Percentiles rank a stretch among this genome's conserved stretches.
Conservation (phyloP, 2,329 filamentous ascomycete genomes). For the Fusarium euwallaceae region DNA sequence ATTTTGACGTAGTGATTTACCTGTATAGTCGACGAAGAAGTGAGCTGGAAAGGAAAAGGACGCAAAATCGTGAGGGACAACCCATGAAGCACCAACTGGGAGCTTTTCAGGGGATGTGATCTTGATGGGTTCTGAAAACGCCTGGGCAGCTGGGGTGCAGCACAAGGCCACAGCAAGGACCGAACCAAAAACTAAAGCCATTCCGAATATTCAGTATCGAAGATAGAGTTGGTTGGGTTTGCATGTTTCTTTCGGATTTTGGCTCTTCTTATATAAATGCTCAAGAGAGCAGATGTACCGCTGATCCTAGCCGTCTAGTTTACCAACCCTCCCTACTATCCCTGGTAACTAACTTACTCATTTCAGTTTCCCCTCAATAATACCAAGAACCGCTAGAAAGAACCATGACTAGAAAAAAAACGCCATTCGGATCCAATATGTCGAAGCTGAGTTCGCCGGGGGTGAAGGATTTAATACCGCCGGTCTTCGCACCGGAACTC, state of each 20-base stretch:
- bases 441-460: not conserved
- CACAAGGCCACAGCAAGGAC: not conserved
- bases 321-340: not conserved
- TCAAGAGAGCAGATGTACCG: not conserved
- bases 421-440: not conserved
- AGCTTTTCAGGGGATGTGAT: not conserved
- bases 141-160: not conserved
- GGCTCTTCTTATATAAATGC: not conserved
- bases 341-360: not conserved
- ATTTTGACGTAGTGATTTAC: not conserved
- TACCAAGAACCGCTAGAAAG: not conserved
- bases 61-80: not conserved
- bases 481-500: constrained; percentile 3
- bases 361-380: not conserved
- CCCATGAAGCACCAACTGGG: not conserved
- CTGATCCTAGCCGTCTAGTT: not conserved
- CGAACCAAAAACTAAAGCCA: not conserved
- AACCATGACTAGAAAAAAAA: not conserved
- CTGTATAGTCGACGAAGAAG: not conserved
- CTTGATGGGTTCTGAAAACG: not conserved
- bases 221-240: not conserved
- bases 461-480: not conserved
- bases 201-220: not conserved
- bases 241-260: not conserved
- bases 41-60: constrained; percentile 3